Percentiles rank a stretch among this genome's conserved stretches.
phyloP scores from a whole-genome alignment of 306 rosid species.

The Prunus mongolica region DNA sequence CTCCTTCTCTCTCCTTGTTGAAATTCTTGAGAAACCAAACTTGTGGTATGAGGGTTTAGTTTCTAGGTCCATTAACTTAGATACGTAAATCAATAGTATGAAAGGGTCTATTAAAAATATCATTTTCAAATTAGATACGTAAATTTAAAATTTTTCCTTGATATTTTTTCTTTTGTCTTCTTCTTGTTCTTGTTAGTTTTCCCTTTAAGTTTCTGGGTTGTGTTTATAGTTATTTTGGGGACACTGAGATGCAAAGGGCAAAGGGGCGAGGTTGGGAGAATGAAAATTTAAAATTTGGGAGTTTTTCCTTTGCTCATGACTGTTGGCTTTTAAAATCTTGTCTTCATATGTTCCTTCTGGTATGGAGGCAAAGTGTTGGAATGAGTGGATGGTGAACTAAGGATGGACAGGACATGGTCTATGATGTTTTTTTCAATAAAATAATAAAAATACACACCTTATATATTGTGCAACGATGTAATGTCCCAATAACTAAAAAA shows the following conservation, averaged over 20 bases:
- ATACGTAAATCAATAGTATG: not conserved
- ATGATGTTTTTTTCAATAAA: not conserved
- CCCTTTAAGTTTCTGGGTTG: not conserved
- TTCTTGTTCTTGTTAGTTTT: not conserved
- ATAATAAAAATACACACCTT: not conserved
- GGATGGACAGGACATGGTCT: not conserved
- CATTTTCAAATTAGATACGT: not conserved
- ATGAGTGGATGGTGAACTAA: not conserved
- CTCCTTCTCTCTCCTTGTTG: not conserved
- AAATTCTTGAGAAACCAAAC: not conserved
- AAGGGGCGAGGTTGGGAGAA: not conserved
- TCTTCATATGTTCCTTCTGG: not conserved
- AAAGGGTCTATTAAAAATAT: not conserved
- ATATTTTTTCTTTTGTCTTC: not conserved
- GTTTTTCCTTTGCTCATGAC: not conserved
- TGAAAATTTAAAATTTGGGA: not conserved
- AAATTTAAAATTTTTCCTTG: not conserved
- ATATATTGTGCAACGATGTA: not conserved
- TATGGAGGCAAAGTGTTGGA: not conserved
- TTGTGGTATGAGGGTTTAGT: not conserved
- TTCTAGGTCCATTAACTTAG: too few relatives aligned
- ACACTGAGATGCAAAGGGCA: not conserved
- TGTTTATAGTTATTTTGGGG: not conserved
- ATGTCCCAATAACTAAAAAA: not conserved
- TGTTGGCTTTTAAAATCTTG: not conserved